phyloP scores from a whole-genome alignment of 805 yeast genomes.

The Teunomyces kruisii region DNA sequence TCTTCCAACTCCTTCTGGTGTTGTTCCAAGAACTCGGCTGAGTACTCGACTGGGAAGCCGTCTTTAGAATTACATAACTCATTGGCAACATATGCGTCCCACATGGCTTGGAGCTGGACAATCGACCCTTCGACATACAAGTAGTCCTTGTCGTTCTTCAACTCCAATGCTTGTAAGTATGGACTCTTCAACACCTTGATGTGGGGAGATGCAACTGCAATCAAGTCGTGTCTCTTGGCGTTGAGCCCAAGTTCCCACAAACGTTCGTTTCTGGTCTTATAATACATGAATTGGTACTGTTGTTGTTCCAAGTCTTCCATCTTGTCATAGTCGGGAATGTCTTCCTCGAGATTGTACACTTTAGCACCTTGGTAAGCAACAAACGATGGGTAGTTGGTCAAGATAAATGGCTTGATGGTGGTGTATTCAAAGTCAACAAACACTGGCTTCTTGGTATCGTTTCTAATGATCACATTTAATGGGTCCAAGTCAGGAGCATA shows the following conservation, averaged over 20 bases:
- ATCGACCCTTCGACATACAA: constrained; percentile 66
- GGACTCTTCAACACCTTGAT: constrained; percentile 69
- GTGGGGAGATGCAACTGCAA: constrained; percentile 83
- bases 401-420: constrained; percentile 75
- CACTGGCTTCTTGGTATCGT: constrained; percentile 35
- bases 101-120: constrained; percentile 63
- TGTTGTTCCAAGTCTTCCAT: constrained; percentile 72
- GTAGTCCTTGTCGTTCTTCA: constrained; percentile 57
- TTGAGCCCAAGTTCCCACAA: constrained; percentile 81
- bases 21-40: constrained; percentile 56
- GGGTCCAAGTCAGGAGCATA: constrained; percentile 88
- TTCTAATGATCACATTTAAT: constrained; percentile 64
- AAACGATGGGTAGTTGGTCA: constrained; percentile 78
- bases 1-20: constrained; percentile 59
- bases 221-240: constrained; percentile 59
- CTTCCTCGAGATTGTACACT: constrained; percentile 71
- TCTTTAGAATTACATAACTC: constrained; percentile 49
- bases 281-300: constrained; percentile 82
- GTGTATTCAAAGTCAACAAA: constrained; percentile 85
- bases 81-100: constrained; percentile 65
- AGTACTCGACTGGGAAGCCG: constrained; percentile 60
- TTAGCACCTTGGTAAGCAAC: constrained; percentile 88
- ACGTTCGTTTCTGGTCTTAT: constrained; percentile 87
- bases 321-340: constrained; percentile 66
- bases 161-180: constrained; percentile 58